Base-by-base conservation (phyloP, 371 early-diverging fungal genomes). In the Zancudomyces culisetae region DNA sequence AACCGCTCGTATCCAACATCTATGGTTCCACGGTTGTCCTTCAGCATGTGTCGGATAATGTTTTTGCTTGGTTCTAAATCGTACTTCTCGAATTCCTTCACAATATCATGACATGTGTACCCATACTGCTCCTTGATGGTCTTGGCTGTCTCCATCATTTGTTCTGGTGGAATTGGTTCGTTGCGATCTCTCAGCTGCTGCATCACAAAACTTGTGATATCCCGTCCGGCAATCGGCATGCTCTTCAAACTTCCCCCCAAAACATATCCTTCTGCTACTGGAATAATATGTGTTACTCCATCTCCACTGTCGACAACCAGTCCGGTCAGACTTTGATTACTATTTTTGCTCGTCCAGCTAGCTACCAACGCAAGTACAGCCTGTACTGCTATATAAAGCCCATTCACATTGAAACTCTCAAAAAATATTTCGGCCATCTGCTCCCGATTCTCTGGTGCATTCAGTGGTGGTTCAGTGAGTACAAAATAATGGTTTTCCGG, bases 231-330 rank as follows among this genome's bases (percentile, higher is more conserved):
- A 71, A 96, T 93, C 40, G 97, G 97, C 26, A 96, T 87, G 69
- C 90, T 89, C 71, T 93, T 95, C 73, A 96, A 90, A 35, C 92
- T 85, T 43, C 87, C 85, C 27, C 92, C 93, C 65, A 96, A 84
- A 29, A 93, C 97, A 69, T 94, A 96, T 42, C 97, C 97, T 59
- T 94, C 95, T 51, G 93, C 93, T 52, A 96, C 94, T 24, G 97
- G 97, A 59, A 96, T 96, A 51, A 96, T 92, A 71, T 97, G 97
- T 26, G 97, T 95, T 22, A 97, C 96, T 70, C 97, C 97, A 74
- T 95, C 97, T 35, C 97, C 97, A 55, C 83, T 81, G 65, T 96
- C 97, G 57, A 96, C 87, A 20, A 96, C 97, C 0, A 92, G 92
- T 56, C 97, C 97, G 2, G 97, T 97, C 58, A 96, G 71, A 20